Conservation (phyloP, 306 rosid species). For the Bauhinia variegata region DNA sequence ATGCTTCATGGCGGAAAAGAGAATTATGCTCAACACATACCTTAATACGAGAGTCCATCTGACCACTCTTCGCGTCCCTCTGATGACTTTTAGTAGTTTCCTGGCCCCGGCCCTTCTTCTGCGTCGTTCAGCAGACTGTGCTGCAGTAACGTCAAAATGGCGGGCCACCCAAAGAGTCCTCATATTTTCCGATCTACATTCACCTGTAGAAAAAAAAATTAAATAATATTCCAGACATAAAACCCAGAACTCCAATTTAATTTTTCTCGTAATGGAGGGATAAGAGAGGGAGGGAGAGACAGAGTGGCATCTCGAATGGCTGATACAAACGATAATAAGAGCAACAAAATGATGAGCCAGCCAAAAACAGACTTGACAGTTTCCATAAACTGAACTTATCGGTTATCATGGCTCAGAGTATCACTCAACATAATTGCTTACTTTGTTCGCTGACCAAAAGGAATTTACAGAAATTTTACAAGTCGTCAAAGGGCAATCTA, state of each 20-base stretch:
- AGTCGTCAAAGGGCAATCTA: neutral
- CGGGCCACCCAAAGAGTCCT: slow-evolving; percentile 94
- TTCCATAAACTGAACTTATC: neutral
- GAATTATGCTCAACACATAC: slow-evolving; percentile 41
- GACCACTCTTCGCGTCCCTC: slow-evolving; percentile 46
- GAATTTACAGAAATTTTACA: neutral
- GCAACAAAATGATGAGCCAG: neutral
- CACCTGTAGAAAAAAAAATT: slow-evolving; percentile 55
- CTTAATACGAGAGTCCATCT: slow-evolving; percentile 38
- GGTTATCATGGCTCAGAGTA: neutral
- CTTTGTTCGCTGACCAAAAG: neutral
- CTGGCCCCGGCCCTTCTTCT: slow-evolving; percentile 66
- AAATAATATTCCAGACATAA: slow-evolving; percentile 12
- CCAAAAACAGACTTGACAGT: neutral
- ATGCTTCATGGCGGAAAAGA: slow-evolving; percentile 16
- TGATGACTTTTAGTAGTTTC: slow-evolving; percentile 68
- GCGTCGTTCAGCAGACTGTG: slow-evolving; percentile 80
- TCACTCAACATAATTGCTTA: no score
- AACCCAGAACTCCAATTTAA: slow-evolving; percentile 9
- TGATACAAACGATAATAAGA: neutral
- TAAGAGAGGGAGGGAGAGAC: neutral
- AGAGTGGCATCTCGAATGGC: neutral
- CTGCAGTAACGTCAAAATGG: slow-evolving; percentile 77
- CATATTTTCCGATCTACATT: slow-evolving; percentile 88
- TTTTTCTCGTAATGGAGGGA: neutral